Percentiles rank a stretch among this genome's conserved stretches.
These are phyloP conservation scores for Aspergillus glaucus DNA, from an alignment of 2,329 filamentous ascomycete genomes.

Conservation along the genomic window DNA sequence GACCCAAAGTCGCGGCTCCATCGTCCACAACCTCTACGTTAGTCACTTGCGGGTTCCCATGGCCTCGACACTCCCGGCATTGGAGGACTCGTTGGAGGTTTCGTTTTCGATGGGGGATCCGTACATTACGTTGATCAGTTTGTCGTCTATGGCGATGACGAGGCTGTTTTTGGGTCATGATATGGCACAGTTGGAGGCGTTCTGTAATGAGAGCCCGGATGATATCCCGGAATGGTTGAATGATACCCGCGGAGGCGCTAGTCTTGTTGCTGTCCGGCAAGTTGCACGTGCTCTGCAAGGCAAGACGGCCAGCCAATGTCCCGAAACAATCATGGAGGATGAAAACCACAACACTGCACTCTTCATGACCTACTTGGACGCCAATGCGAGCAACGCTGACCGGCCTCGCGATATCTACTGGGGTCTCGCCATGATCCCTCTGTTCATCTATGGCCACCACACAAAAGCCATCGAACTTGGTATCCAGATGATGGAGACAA, in stretches of 20 bases:
- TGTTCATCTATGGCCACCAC: constrained; percentile 44
- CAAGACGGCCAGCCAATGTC: constrained; percentile 48
- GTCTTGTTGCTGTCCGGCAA: constrained; percentile 51
- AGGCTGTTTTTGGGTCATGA: constrained; percentile 54
- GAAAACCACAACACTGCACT: constrained; percentile 45
- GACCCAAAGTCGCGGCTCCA: constrained; percentile 50
- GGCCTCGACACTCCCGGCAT: constrained; percentile 44
- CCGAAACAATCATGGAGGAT: constrained; percentile 49
- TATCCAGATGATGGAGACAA: constrained; percentile 33
- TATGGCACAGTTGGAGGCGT: constrained; percentile 52
- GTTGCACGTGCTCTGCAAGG: constrained; percentile 55
- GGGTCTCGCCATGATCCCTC: constrained; percentile 41
- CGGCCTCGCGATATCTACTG: constrained; percentile 52
- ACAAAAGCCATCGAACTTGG: constrained; percentile 40
- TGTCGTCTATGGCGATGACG: constrained; percentile 53
- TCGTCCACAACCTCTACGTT: constrained; percentile 55
- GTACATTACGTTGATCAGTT: constrained; percentile 52
- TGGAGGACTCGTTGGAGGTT: constrained; percentile 52
- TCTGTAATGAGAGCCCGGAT: constrained; percentile 50
- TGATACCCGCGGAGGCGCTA: constrained; percentile 54
- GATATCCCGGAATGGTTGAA: constrained; percentile 52
- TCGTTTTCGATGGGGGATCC: constrained; percentile 54
- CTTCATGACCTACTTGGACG: constrained; percentile 45
- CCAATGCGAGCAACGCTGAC: constrained; percentile 43
- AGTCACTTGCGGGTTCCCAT: constrained; percentile 54